Evolutionary conservation across 2,329 filamentous ascomycete species (phyloP).

Genomic region (Lasiodiplodia sp.): DNA sequence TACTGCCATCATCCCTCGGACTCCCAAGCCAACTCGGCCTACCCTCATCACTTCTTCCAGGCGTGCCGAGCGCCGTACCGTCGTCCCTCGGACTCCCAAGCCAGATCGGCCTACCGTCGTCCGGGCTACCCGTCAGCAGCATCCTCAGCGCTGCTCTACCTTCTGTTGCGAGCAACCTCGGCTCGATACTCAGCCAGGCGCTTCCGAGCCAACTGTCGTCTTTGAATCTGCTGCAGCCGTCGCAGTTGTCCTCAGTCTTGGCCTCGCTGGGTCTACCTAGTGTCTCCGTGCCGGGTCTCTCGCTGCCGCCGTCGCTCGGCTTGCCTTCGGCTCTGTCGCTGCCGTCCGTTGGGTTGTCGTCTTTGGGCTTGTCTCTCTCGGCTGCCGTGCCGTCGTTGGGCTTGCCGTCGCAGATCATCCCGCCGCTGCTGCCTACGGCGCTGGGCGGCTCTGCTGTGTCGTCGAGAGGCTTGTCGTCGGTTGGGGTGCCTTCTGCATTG

Average conservation of each 20-base stretch:
- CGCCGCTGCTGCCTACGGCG: no score
- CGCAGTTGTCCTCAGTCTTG: no score
- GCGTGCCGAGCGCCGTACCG: no score
- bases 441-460: no score
- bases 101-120: no score
- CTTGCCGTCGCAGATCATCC: background rate
- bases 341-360: background rate
- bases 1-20: background rate
- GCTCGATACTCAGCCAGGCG: background rate
- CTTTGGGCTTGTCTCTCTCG: background rate
- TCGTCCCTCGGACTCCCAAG: background rate
- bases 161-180: background rate
- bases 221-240: background rate
- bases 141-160: background rate
- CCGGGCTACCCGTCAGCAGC: background rate
- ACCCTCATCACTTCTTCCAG: no score
- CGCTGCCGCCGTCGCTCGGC: no score
- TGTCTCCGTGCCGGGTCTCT: no score
- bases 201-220: background rate
- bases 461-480: no score
- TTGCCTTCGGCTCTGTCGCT: no score
- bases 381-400: background rate
- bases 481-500: background rate
- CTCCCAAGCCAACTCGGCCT: background rate
- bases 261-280: no score